Base-by-base conservation (phyloP, 2,329 filamentous ascomycete genomes). In the Phaeosphaeriaceae sp. region DNA sequence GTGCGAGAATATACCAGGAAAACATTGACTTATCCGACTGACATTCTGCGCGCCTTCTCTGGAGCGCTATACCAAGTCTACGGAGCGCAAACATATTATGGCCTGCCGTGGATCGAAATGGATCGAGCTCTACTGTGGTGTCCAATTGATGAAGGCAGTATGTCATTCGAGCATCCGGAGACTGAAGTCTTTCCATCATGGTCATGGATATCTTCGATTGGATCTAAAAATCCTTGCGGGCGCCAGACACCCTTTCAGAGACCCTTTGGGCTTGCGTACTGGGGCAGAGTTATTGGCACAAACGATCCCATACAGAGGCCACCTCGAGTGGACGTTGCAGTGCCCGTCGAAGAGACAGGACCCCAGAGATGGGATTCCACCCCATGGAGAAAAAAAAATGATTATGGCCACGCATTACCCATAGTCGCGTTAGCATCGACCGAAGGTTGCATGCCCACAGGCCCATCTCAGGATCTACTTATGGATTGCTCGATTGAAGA, bases 11-110 rank as follows among this genome's bases (percentile, higher is more conserved):
- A 51, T 41, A 48, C 56, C 2, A 24, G 40, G 19, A 42, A 33
- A 21, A 50, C n/a, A 6, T 24, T 54, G 40, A 51, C 51, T 2
- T 51, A 51, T 27, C 31, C 33, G 3, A 17, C 19, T 15, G 56
- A 58, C 25, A 51, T 51, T 27, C 33, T 55, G 19, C 51, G 56
- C 1, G 56, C 51, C 21, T 46, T 54, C 21, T 41, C 51, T n/a
- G 40, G 51, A 6, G 42, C 47, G 2, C 48, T 54, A 1, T 20
- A 42, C n/a, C 51, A 20, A 9, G 17, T 51, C 31, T 48, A 49
- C 33, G 46, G 27, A 5, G n/a, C 36, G 2, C 36, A 31, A 20
- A 51, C 48, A 24, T 41, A 22, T 3, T 58, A 42, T 31, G 48
- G 53, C 27, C n/a, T 51, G 21, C 50, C 56, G 17, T 45, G 48